Evolutionary conservation across 495 filamentous ascomycete genomes (phyloP), one percentile per base, ranked within the genome.

Genomic region (Hypoxylon perforatum): DNA sequence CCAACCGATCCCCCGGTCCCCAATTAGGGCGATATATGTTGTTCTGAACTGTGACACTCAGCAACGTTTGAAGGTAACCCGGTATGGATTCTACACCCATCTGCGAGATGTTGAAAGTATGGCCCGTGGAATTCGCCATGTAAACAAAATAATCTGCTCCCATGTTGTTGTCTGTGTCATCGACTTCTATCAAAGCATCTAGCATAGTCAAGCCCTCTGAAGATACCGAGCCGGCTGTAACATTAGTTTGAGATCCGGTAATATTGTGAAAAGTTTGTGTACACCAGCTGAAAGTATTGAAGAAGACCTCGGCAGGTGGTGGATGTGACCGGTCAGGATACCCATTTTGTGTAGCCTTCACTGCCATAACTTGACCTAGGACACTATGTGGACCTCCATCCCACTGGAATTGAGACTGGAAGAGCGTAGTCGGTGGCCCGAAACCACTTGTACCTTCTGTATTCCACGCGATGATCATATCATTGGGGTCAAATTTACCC

Each of bases 271-370:
- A 52, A 2, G 45, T 61, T 23, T 61, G 25, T 7, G 57, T n/a
- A 15, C 57, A 61, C 46, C 57, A 51, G 15, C 22, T 39, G 14
- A 51, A 61, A 12, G 22, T 50, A 12, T 30, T 50, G 5, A 4
- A 25, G 36, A 44, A 61, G 18, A 61, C 46, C 18, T 61, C 19
- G 15, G 35, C 23, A 49, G 57, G 25, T 4, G 56, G 45, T 12
- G 45, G 57, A 0, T 30, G 7, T 12, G 4, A 28, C 11, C 22
- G 10, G 19, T 9, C 11, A 22, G 25, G 25, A 48, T 62, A 39
- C 0, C n/a, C 41, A 11, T 42, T 8, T n/a, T 9, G 1, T 22
- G 25, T 1, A 1, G 54, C 45, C 46, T 41, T 30, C 25, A 51
- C 57, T 4, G 46, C 44, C 9, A 60, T 23, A 17, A 51, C 41